Evolutionary conservation across 306 rosid genomes (phyloP).

Genomic region (Prunus mongolica): DNA sequence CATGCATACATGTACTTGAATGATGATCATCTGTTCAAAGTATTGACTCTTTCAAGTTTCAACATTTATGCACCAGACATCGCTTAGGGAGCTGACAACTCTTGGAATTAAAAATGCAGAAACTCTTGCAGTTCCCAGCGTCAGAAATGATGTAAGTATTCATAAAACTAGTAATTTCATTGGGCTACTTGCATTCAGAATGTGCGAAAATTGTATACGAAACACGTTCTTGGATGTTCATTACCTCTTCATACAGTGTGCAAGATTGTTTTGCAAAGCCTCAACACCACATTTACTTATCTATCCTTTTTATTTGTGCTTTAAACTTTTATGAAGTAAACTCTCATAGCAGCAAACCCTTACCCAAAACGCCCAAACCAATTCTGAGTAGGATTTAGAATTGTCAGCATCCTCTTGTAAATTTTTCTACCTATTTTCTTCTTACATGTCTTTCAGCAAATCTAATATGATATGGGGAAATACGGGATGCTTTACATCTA

Average conservation of each 20-base stretch:
- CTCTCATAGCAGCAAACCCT: not conserved
- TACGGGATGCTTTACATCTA: not conserved
- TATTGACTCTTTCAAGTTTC: conserved; percentile 23
- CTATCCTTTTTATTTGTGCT: not conserved
- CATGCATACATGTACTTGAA: conserved; percentile 35
- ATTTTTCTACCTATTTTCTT: not conserved
- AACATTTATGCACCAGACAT: conserved; percentile 55
- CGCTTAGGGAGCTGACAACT: conserved; percentile 75
- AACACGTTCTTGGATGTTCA: no score
- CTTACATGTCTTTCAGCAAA: not conserved
- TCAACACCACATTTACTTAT: no score
- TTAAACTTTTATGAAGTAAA: not conserved
- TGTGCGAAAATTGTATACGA: not conserved
- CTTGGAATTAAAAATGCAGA: conserved; percentile 89
- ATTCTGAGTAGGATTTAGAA: no score
- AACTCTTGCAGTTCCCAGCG: conserved; percentile 92
- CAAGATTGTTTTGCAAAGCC: no score
- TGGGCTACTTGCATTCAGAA: not conserved
- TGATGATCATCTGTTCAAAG: conserved; percentile 31
- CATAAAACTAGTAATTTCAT: not conserved
- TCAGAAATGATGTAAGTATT: conserved; percentile 80
- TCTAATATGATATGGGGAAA: not conserved
- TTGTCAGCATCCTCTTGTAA: no score
- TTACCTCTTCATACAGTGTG: no score
- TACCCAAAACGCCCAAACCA: not conserved